Percentiles rank a stretch among this genome's conserved stretches.
Conservation (phyloP, 108 stramenopile species). For the Fistulifera pelliculosa region DNA sequence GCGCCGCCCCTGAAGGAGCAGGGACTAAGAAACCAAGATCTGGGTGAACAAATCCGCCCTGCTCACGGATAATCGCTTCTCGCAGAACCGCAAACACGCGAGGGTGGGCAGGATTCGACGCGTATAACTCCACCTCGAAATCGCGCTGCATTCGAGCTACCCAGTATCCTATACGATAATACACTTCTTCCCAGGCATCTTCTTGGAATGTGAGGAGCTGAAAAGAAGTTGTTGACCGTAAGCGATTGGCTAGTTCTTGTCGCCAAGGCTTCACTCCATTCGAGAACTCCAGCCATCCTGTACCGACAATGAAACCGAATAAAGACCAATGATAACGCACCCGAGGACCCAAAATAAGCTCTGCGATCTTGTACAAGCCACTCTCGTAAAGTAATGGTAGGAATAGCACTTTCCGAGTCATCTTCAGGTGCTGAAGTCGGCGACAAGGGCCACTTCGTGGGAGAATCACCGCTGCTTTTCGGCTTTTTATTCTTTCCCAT, state of each 20-base stretch:
- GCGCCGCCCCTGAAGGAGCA: conserved; percentile 63
- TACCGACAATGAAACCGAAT: neutral
- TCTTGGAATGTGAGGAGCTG: neutral
- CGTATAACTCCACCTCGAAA: neutral
- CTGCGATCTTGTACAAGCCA: too few species aligned
- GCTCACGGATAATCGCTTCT: conserved; percentile 62
- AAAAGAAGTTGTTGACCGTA: conserved; percentile 1
- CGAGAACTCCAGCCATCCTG: neutral
- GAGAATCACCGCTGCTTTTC: too few species aligned
- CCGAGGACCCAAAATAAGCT: neutral
- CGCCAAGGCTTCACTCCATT: neutral
- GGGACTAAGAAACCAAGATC: conserved; percentile 72
- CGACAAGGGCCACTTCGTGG: too few species aligned
- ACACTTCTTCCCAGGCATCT: conserved; percentile 3
- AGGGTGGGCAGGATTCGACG: conserved; percentile 46
- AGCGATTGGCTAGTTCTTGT: conserved; percentile 4
- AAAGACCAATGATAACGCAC: neutral
- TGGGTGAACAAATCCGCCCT: conserved; percentile 74
- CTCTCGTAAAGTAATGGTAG: too few species aligned
- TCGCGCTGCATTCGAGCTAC: neutral
- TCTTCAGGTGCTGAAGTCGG: too few species aligned
- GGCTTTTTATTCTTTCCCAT: too few species aligned
- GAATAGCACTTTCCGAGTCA: too few species aligned
- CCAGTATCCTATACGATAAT: conserved; percentile 2
- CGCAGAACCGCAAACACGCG: conserved; percentile 50